phyloP scores from a whole-genome alignment of 495 filamentous ascomycete genomes.

The Penicillium tannophilum region DNA sequence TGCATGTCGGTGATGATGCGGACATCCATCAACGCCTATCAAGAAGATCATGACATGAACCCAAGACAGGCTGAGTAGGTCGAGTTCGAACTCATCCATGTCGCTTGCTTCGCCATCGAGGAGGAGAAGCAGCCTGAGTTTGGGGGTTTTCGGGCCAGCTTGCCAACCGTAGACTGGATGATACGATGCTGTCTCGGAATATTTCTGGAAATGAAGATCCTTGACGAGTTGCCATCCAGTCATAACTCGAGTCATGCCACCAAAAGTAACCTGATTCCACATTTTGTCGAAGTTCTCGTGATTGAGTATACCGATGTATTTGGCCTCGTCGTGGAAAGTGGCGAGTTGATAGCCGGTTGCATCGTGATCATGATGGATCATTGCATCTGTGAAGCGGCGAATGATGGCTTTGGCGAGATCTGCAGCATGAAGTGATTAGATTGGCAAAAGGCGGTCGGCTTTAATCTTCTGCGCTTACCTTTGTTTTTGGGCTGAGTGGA shows the following conservation, averaged over 20 bases:
- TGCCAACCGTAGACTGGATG: constrained; percentile 53
- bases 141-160: constrained; percentile 48
- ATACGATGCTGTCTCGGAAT: constrained; percentile 46
- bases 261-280: constrained; percentile 40
- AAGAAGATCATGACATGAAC: constrained; percentile 53
- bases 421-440: constrained; percentile 13
- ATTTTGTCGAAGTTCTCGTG: constrained; percentile 38
- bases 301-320: constrained; percentile 41
- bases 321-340: constrained; percentile 41
- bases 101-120: constrained; percentile 50
- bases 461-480: constrained; percentile 25
- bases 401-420: constrained; percentile 47
- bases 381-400: constrained; percentile 46
- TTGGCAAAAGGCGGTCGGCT: not conserved
- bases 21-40: constrained; percentile 51
- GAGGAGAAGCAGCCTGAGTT: constrained; percentile 44
- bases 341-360: constrained; percentile 42
- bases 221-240: constrained; percentile 53
- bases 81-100: constrained; percentile 55
- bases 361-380: constrained; percentile 45
- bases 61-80: constrained; percentile 48
- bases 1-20: constrained; percentile 51
- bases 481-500: constrained; percentile 50
- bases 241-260: constrained; percentile 47
- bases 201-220: constrained; percentile 50